Conservation (phyloP, 2,329 filamentous ascomycete genomes). For the Sclerotinia nivalis region DNA sequence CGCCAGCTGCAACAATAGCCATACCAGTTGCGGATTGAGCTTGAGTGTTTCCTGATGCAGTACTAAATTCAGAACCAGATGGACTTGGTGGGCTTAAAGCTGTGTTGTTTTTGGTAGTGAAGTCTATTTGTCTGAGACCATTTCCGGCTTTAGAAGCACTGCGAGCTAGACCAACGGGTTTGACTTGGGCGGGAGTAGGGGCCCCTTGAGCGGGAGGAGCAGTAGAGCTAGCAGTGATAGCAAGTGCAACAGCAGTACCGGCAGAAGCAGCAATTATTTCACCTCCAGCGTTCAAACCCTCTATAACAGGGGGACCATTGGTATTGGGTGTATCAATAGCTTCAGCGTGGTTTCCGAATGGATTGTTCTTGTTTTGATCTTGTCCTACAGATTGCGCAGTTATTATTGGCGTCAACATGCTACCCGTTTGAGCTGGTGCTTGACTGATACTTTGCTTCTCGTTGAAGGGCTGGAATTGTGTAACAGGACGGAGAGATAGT, state of each 20-base stretch:
- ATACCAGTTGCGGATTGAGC: slow-evolving; percentile 52
- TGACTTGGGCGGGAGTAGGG: slow-evolving; percentile 31
- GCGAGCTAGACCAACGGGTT: slow-evolving; percentile 45
- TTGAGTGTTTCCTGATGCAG: slow-evolving; percentile 52
- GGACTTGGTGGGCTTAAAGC: slow-evolving; percentile 55
- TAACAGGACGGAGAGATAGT: slow-evolving; percentile 79
- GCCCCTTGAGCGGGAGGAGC: slow-evolving; percentile 26
- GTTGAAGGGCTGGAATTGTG: slow-evolving; percentile 73
- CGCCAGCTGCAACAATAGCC: slow-evolving; percentile 63
- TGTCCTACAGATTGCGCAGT: slow-evolving; percentile 27
- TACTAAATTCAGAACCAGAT: slow-evolving; percentile 62
- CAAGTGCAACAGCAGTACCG: slow-evolving; percentile 33
- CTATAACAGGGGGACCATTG: slow-evolving; percentile 46
- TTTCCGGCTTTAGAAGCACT: slow-evolving; percentile 59
- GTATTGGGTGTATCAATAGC: slow-evolving; percentile 47
- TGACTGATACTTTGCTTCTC: slow-evolving; percentile 31
- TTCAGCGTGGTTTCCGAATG: slow-evolving; percentile 67
- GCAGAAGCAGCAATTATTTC: slow-evolving; percentile 42
- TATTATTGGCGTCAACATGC: slow-evolving; percentile 2
- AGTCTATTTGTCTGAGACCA: slow-evolving; percentile 51
- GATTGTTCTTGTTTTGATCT: slow-evolving; percentile 62
- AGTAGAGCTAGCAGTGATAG: neutral
- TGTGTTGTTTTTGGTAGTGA: slow-evolving; percentile 49
- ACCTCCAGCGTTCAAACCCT: slow-evolving; percentile 43
- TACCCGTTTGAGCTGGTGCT: neutral